Percentiles rank a stretch among this genome's conserved stretches.
Evolutionary conservation across 768 basidiomycete genomes (phyloP).

Genomic region (Mycena filopes): DNA sequence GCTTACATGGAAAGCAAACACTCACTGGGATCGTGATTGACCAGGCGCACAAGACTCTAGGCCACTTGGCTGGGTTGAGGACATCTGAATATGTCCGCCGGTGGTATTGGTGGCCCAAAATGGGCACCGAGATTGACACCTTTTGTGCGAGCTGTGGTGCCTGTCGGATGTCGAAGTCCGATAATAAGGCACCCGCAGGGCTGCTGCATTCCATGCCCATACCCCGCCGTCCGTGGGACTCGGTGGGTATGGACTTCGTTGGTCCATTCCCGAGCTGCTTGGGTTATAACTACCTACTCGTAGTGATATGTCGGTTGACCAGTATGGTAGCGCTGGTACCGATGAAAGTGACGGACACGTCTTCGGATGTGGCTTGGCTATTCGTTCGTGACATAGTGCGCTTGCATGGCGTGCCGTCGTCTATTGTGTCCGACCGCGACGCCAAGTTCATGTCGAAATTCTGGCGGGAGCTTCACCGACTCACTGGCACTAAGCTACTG

Average conservation of each 20-base stretch:
- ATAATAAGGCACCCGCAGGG: not conserved
- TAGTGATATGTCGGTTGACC: constrained; percentile 2
- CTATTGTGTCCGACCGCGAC: constrained; percentile 38
- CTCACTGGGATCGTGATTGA: not conserved
- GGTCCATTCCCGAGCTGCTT: constrained; percentile 40
- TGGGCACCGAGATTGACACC: constrained; percentile 6
- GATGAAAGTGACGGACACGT: constrained; percentile 9
- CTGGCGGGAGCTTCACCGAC: constrained; percentile 24
- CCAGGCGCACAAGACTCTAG: constrained; percentile 23
- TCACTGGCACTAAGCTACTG: constrained; percentile 42
- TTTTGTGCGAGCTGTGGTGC: constrained; percentile 11
- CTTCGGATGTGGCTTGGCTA: too few species aligned
- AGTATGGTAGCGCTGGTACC: constrained; percentile 14
- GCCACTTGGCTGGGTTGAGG: constrained; percentile 36
- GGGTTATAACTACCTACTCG: constrained; percentile 33
- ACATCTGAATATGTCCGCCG: constrained; percentile 40
- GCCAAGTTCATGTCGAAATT: constrained; percentile 36
- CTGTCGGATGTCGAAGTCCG: not conserved
- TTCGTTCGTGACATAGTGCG: too few species aligned
- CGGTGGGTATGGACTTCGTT: constrained; percentile 48
- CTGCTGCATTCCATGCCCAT: constrained; percentile 37
- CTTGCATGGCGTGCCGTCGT: constrained; percentile 18
- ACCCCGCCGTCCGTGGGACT: constrained; percentile 38
- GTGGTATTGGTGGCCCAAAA: constrained; percentile 35
- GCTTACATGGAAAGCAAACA: too few species aligned